Conservation (phyloP, 495 filamentous ascomycete genomes). For the Penicillium bialowiezense region DNA sequence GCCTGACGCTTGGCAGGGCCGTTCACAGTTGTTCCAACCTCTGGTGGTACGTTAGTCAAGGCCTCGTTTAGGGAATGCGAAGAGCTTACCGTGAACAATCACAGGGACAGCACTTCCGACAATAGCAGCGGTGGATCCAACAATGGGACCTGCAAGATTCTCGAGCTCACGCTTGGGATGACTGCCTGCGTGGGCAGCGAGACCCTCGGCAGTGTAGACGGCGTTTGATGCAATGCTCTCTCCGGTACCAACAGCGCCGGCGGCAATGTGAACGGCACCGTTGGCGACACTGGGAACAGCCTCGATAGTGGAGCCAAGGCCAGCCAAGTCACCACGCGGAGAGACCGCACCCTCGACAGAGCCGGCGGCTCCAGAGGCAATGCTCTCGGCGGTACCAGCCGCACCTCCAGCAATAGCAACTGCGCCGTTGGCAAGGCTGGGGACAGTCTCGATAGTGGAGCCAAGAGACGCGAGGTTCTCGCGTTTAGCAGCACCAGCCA, state of each 20-base stretch:
- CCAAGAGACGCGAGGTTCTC: not conserved
- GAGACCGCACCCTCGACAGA: constrained; percentile 13
- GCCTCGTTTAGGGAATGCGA: too few species aligned
- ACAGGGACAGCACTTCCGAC: constrained; percentile 3
- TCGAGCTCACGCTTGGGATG: constrained; percentile 15
- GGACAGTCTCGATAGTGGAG: constrained; percentile 1
- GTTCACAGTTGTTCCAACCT: not conserved
- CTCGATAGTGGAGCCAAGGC: not conserved
- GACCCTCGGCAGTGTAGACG: constrained; percentile 10
- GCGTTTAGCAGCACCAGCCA: constrained; percentile 1
- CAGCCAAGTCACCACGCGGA: too few species aligned
- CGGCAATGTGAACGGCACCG: constrained; percentile 2
- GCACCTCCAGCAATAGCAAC: constrained; percentile 14
- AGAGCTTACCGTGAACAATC: constrained; percentile 16
- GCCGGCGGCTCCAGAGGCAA: constrained; percentile 7
- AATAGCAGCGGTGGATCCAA: not conserved
- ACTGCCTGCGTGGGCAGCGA: not conserved
- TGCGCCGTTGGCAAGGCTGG: constrained; percentile 15
- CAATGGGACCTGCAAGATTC: constrained; percentile 12
- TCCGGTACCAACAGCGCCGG: constrained; percentile 8
- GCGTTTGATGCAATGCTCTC: constrained; percentile 9
- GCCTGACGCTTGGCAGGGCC: not conserved
- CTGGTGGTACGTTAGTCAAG: constrained; percentile 1
- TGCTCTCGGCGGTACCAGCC: constrained; percentile 21
- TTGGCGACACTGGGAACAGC: constrained; percentile 7